Base-by-base conservation (phyloP, 345 rosid species). In the Murraya paniculata region DNA sequence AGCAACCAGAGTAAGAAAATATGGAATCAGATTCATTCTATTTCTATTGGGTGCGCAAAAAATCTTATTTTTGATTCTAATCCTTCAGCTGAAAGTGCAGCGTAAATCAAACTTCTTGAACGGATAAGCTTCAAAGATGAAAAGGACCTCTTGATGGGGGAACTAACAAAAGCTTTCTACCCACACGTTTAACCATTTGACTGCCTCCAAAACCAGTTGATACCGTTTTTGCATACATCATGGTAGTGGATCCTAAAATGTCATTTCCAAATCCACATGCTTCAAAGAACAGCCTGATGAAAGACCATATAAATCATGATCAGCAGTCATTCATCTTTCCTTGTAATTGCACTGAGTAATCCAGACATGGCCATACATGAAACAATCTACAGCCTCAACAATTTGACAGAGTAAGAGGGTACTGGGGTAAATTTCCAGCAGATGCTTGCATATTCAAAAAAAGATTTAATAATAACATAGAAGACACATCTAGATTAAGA, bases 191-290 rank as follows among this genome's bases (percentile, higher is more conserved):
- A 60, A 82, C 82, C 79, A 48, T 62, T 61, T 80, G 76, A 24
- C 82, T 78, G 16, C 76, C 85, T 62, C 73, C 81, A 55, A 50
- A 56, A 48, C 7, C 57, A 74, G 70, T 59, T 1, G 94, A 80
- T 59, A 48, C 78, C 22, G 76, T 82, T 84, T 84, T 90, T 10
- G 93, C 73, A 81, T 91, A 88, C 91, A 93, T 90, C 98, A 93
- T 95, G 2, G 97, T 91, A 9, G 93, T 91, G 53, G 98, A 91
- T 73, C 94, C 88, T 87, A 93, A 82, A 25, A 89, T 79, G 83
- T 96, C 99, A 75, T 88, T 92, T 77, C 88, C 89, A 88, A 93
- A 95, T 71, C 97, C 98, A 82, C 97, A 93, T 1, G 96, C 92
- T 83, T 87, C 72, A 76, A 96, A 96, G 89, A 96, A 94, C 65